phyloP scores from a whole-genome alignment of 2,329 filamentous ascomycete genomes.

The Talaromyces amestolkiae region DNA sequence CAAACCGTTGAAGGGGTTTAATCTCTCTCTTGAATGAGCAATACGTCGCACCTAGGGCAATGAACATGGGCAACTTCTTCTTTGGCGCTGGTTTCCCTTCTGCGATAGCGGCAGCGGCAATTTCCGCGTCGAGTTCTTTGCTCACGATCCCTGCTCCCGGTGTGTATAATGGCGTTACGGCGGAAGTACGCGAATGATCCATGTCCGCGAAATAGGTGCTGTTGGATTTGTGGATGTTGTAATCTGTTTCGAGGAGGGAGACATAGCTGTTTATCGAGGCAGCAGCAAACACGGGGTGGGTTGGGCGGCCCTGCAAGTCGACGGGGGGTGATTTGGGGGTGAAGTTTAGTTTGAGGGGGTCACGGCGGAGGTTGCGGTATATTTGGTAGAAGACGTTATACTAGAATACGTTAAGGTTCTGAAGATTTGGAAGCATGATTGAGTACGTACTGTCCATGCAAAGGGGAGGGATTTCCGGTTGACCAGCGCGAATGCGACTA shows the following conservation, averaged over 20 bases:
- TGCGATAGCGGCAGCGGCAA: slow-evolving; percentile 51
- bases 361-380: slow-evolving; percentile 54
- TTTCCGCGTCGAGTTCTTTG: slow-evolving; percentile 54
- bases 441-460: slow-evolving; percentile 66
- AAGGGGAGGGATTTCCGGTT: slow-evolving; percentile 75
- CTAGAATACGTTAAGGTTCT: neutral
- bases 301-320: slow-evolving; percentile 35
- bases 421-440: neutral
- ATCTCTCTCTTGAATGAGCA: slow-evolving; percentile 75
- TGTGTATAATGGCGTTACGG: slow-evolving; percentile 67
- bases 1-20: slow-evolving; percentile 64
- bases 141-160: slow-evolving; percentile 56
- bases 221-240: slow-evolving; percentile 81
- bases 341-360: slow-evolving; percentile 35
- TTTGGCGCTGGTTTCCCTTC: slow-evolving; percentile 46
- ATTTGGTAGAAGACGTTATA: slow-evolving; percentile 46
- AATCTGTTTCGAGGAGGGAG: slow-evolving; percentile 75
- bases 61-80: slow-evolving; percentile 52
- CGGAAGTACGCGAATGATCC: slow-evolving; percentile 77
- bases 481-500: slow-evolving; percentile 54
- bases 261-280: slow-evolving; percentile 65
- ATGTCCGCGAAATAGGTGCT: slow-evolving; percentile 85
- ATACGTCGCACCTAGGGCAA: slow-evolving; percentile 70
- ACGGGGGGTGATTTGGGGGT: slow-evolving; percentile 19
- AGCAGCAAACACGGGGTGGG: slow-evolving; percentile 70